phyloP scores from a whole-genome alignment of 2,329 filamentous ascomycete species.

The Seiridium cupressi region DNA sequence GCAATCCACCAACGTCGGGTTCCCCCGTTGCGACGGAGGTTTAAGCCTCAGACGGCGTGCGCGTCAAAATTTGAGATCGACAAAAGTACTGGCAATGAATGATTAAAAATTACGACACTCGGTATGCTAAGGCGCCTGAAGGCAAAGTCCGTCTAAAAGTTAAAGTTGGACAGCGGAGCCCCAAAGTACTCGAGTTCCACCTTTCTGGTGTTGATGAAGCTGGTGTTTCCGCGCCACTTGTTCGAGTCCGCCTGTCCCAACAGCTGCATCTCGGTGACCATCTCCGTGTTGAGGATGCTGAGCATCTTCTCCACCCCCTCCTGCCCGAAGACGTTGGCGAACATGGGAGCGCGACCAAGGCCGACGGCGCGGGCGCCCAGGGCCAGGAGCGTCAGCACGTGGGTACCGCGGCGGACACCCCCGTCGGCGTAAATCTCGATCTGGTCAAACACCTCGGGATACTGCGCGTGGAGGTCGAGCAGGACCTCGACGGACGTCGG shows the following conservation, averaged over 20 bases:
- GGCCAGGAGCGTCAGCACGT: conserved; percentile 30
- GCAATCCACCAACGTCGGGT: too few relatives aligned
- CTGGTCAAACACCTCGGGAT: conserved; percentile 26
- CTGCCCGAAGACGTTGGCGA: conserved; percentile 45
- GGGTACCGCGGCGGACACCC: conserved; percentile 30
- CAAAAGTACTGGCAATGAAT: too few relatives aligned
- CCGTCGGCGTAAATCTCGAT: conserved; percentile 31
- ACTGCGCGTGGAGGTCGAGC: conserved; percentile 24
- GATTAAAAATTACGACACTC: too few relatives aligned
- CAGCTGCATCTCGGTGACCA: conserved; percentile 18
- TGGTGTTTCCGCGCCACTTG: conserved; percentile 9
- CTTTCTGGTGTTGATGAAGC: conserved; percentile 10
- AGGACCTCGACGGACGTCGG: conserved; percentile 28
- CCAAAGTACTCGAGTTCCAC: conserved; percentile 11
- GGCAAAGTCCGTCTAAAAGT: neutral
- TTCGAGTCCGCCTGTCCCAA: conserved; percentile 8
- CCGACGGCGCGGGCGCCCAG: conserved; percentile 32
- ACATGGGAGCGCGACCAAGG: conserved; percentile 46
- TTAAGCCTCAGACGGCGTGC: too few relatives aligned
- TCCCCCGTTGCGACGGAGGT: too few relatives aligned
- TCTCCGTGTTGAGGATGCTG: conserved; percentile 41
- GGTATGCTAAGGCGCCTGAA: too few relatives aligned
- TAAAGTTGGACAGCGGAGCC: conserved; percentile 1
- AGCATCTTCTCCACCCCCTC: conserved; percentile 40
- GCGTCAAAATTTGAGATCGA: too few relatives aligned